Evolutionary conservation across 257 asterid genomes (phyloP).

Genomic region (Lavandula angustifolia): DNA sequence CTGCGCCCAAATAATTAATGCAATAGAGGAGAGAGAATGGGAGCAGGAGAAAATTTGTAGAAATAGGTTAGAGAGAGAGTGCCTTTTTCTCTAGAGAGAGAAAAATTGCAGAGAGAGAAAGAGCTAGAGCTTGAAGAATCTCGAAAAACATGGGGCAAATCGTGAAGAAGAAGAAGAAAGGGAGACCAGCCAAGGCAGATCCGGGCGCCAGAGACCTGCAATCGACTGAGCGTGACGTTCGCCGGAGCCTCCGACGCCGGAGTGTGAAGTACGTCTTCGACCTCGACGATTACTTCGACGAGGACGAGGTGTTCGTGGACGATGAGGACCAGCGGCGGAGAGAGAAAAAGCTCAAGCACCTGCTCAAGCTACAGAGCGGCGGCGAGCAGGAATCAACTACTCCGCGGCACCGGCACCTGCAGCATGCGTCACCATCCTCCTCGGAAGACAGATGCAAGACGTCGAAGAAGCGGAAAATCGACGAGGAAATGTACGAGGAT

Average conservation of each 20-base stretch:
- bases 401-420: conserved; percentile 46
- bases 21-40: conserved; percentile 68
- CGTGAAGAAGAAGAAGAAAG: conserved; percentile 89
- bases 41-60: conserved; percentile 12
- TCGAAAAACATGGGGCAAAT: conserved; percentile 79
- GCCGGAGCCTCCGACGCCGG: conserved; percentile 91
- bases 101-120: conserved; percentile 44
- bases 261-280: conserved; percentile 85
- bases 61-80: conserved; percentile 33
- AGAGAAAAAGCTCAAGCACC: conserved; percentile 78
- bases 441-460: conserved; percentile 54
- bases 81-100: conserved; percentile 38
- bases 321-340: conserved; percentile 68
- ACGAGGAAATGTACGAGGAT: conserved; percentile 41
- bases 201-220: conserved; percentile 34
- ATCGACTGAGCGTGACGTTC: conserved; percentile 54
- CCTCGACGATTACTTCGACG: conserved; percentile 94
- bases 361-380: conserved; percentile 56
- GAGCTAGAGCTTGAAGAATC: conserved; percentile 37
- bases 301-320: conserved; percentile 72
- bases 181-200: conserved; percentile 85
- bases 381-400: conserved; percentile 35
- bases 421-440: conserved; percentile 54
- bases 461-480: conserved; percentile 71
- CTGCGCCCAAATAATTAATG: conserved; percentile 44